Conservation (phyloP, 2,329 filamentous ascomycete genomes). For the Penicillium decumbens region DNA sequence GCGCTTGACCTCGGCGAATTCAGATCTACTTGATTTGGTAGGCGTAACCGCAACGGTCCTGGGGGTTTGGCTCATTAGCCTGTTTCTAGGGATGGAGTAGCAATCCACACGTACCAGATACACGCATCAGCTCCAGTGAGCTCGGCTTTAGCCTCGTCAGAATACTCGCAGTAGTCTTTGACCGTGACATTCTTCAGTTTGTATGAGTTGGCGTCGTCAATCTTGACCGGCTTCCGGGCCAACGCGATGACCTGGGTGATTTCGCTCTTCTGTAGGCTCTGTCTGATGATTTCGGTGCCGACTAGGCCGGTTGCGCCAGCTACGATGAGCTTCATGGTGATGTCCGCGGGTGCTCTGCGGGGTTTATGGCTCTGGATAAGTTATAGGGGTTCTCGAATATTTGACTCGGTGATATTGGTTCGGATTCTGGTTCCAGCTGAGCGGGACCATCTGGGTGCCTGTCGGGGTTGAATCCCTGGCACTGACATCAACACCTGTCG, state of each 20-base stretch:
- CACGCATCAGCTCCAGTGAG: conserved; percentile 33
- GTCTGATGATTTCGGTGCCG: conserved; percentile 34
- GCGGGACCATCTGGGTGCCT: not conserved
- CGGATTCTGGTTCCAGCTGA: not conserved
- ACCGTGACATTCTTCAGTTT: conserved; percentile 34
- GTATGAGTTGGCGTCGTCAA: not conserved
- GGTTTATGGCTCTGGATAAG: not conserved
- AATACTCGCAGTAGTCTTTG: conserved; percentile 32
- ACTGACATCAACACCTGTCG: not conserved
- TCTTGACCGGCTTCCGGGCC: conserved; percentile 3
- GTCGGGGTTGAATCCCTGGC: not conserved
- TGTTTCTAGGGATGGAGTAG: not conserved
- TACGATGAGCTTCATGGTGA: conserved; percentile 36
- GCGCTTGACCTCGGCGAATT: conserved; percentile 37
- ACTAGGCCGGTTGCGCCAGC: conserved; percentile 35
- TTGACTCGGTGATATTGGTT: not conserved
- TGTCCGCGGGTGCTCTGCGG: not conserved
- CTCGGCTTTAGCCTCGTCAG: conserved; percentile 29
- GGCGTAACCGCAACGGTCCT: conserved; percentile 20
- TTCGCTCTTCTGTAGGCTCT: conserved; percentile 24
- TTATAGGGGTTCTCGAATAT: not conserved
- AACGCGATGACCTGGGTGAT: conserved; percentile 14
- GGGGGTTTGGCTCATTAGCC: not conserved
- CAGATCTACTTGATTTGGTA: conserved; percentile 28
- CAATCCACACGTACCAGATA: conserved; percentile 32